These are phyloP conservation scores for Mycena pura DNA, from an alignment of 768 basidiomycete genomes.

Conservation along the genomic window DNA sequence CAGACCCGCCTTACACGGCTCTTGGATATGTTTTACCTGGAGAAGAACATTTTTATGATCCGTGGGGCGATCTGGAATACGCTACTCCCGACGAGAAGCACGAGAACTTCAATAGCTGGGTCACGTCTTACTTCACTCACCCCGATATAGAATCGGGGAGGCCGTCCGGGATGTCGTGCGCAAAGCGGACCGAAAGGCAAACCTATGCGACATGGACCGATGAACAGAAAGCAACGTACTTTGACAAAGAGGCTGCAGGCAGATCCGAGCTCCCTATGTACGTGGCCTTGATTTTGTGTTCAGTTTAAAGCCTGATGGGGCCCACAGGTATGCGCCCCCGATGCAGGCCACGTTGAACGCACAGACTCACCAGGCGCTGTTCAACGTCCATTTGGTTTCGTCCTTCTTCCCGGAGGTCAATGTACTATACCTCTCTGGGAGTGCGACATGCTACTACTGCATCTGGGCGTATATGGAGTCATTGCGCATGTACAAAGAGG, in stretches of 20 bases:
- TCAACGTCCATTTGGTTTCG: background rate
- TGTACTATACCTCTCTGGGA: conserved; percentile 5
- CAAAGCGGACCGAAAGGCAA: background rate
- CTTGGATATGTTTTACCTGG: conserved; percentile 33
- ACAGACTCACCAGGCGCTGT: background rate
- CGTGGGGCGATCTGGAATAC: conserved; percentile 30
- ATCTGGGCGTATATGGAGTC: conserved; percentile 20
- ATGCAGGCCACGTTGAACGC: background rate
- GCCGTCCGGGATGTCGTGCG: conserved; percentile 5
- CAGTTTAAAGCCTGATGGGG: background rate
- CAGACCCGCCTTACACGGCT: conserved; percentile 41
- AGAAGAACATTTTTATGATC: conserved; percentile 31
- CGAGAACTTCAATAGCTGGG: conserved; percentile 34
- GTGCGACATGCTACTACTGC: background rate
- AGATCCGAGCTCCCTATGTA: conserved; percentile 8
- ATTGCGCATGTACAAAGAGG: background rate
- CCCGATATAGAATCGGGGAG: conserved; percentile 16
- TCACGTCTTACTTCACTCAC: conserved; percentile 38
- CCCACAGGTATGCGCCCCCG: background rate
- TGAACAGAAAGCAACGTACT: conserved; percentile 4
- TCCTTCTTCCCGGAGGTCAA: conserved; percentile 13
- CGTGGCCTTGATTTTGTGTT: background rate
- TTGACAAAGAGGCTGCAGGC: background rate
- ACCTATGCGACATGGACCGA: conserved; percentile 2
- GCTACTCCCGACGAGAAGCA: conserved; percentile 33